A percentile compares a stretch with the other conserved stretches of the same genome.
These are phyloP conservation scores for Komagataella kurtzmanii DNA, from an alignment of 805 yeast genomes.

Conservation along the genomic window DNA sequence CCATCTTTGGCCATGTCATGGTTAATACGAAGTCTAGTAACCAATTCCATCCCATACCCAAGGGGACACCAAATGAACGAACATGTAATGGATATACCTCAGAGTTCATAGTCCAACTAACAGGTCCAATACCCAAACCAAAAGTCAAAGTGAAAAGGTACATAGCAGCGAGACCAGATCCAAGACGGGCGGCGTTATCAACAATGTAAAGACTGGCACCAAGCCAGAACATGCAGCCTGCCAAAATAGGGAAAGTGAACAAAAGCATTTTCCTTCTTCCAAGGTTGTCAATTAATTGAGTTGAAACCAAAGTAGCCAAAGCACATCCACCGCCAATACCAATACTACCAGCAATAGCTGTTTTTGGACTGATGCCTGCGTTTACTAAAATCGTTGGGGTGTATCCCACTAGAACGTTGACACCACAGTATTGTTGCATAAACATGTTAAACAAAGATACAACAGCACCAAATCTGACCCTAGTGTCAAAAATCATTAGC, in stretches of 20 bases:
- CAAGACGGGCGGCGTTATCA: slow-evolving; percentile 39
- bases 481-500: slow-evolving; percentile 55
- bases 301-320: slow-evolving; percentile 71
- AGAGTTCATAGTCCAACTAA: slow-evolving; percentile 80
- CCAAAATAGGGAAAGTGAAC: slow-evolving; percentile 51
- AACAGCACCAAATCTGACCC: slow-evolving; percentile 73
- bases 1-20: slow-evolving; percentile 68
- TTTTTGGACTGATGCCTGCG: slow-evolving; percentile 47
- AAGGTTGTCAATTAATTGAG: slow-evolving; percentile 62
- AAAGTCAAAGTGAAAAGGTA: slow-evolving; percentile 62
- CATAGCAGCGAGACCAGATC: slow-evolving; percentile 57
- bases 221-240: slow-evolving; percentile 60
- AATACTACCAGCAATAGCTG: slow-evolving; percentile 68
- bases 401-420: slow-evolving; percentile 79
- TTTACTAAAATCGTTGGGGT: slow-evolving; percentile 63
- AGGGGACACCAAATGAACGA: slow-evolving; percentile 69
- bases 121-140: slow-evolving; percentile 82
- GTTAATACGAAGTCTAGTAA: slow-evolving; percentile 58
- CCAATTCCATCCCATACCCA: slow-evolving; percentile 67
- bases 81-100: slow-evolving; percentile 72
- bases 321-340: slow-evolving; percentile 79
- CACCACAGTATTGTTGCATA: slow-evolving; percentile 87
- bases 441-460: slow-evolving; percentile 79
- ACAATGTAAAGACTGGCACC: slow-evolving; percentile 35
- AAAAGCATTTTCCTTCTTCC: slow-evolving; percentile 57